phyloP scores from a whole-genome alignment of 2,329 filamentous ascomycete genomes.

The Sclerotinia trifoliorum region DNA sequence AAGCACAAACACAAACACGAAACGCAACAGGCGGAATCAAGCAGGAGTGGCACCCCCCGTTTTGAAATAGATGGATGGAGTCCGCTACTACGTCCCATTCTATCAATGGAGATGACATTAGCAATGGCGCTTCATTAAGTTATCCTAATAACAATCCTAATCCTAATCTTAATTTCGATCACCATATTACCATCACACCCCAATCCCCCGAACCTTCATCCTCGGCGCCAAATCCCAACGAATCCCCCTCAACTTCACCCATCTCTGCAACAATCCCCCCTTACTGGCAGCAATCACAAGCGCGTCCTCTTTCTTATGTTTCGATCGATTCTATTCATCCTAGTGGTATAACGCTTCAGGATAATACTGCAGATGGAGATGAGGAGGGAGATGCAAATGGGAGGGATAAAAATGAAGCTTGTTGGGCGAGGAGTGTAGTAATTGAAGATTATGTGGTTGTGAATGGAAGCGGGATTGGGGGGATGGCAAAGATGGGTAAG shows the following conservation, averaged over 20 bases:
- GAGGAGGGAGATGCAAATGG: constrained; percentile 38
- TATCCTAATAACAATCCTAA: neutral
- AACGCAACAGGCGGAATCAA: neutral
- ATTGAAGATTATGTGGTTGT: constrained; percentile 58
- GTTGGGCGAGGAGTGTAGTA: constrained; percentile 64
- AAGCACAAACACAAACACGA: too few relatives aligned
- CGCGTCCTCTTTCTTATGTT: constrained; percentile 43
- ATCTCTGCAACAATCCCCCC: constrained; percentile 41
- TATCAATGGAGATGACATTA: constrained; percentile 27
- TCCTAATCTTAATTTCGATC: neutral
- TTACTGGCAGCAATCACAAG: constrained; percentile 43
- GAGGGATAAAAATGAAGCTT: constrained; percentile 50
- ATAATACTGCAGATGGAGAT: constrained; percentile 51
- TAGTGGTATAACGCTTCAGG: constrained; percentile 59
- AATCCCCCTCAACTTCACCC: constrained; percentile 3
- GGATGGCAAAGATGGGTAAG: neutral
- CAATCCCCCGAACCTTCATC: neutral
- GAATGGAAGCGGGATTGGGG: constrained; percentile 35
- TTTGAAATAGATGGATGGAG: constrained; percentile 37
- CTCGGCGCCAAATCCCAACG: neutral
- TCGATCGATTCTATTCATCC: constrained; percentile 50
- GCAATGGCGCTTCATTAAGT: constrained; percentile 23
- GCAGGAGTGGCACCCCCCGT: constrained; percentile 21
- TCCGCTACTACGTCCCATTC: constrained; percentile 23
- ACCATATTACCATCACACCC: neutral